Evolutionary conservation across 176 grass and related monocot genomes (phyloP), one percentile per base, ranked within the genome.

Genomic region (Aegilops bicornis): DNA sequence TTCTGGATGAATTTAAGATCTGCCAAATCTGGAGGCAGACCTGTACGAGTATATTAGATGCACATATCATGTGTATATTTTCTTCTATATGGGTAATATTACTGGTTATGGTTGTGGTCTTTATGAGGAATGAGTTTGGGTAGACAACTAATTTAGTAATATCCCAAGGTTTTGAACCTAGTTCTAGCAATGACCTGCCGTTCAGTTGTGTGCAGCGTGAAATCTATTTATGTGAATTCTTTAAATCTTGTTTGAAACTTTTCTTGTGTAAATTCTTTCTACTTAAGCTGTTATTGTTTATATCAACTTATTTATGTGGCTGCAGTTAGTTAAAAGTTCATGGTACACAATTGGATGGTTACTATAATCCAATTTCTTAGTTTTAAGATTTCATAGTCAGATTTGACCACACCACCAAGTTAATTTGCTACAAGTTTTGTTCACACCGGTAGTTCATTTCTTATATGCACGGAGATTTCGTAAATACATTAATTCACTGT

Each of bases 401-500:
- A n/a, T 72, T 1, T 63, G 39, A 52, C 19, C 50, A 31, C 30
- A 37, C 62, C 22, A n/a, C 32, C 59, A 60, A 45, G 59, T 20
- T 42, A 8, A 25, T 89, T 35, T 79, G 32, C 74, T 74, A 22
- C 10, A 59, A 33, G 4, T 24, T 60, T 25, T 82, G 78, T 39
- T 29, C 66, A 37, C 36, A 72, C 43, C 25, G 50, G 75, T 45
- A 63, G 50, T 47, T 47, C 47, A 30, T 2, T 80, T 68, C 40
- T 36, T 19, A 76, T 68, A 75, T 85, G 62, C 36, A 56, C 66
- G 59, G 11, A 20, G 5, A 82, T 82, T 70, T 73, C 5, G 43
- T 62, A 40, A 37, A 66, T 81, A 29, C 76, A 39, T 82, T 73
- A 73, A 84, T 81, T 69, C 8, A 64, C 12, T 64, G 8, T 77